phyloP scores from a whole-genome alignment of 2,329 filamentous ascomycete genomes.

The Escovopsis sp. region DNA sequence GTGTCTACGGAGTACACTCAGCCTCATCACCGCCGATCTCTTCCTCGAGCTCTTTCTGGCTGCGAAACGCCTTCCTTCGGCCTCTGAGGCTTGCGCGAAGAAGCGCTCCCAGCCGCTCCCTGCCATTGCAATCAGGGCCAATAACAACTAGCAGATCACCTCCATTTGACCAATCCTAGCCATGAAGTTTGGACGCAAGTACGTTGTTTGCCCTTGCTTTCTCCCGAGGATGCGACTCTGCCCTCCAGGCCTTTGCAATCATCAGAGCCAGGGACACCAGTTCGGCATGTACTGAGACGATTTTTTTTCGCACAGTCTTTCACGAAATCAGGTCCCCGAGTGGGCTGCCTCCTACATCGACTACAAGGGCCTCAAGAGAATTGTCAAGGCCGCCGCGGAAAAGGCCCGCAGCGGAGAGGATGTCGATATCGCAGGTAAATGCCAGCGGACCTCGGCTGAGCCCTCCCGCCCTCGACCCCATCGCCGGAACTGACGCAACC shows the following conservation, averaged over 20 bases:
- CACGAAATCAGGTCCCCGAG: slow-evolving; percentile 73
- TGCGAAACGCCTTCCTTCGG: no score
- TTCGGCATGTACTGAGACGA: slow-evolving; percentile 5
- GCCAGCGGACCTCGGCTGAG: slow-evolving; percentile 10
- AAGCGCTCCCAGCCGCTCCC: no score
- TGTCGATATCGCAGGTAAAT: slow-evolving; percentile 79
- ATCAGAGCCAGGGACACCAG: not conserved
- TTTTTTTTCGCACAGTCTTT: slow-evolving; percentile 32
- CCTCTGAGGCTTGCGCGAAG: no score
- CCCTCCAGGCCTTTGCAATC: no score
- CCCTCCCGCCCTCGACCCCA: slow-evolving; percentile 14
- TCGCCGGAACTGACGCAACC: slow-evolving; percentile 8
- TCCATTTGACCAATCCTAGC: slow-evolving; percentile 2
- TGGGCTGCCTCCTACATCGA: slow-evolving; percentile 77
- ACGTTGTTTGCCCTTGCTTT: slow-evolving; percentile 14
- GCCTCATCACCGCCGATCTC: no score
- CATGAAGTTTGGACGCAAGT: slow-evolving; percentile 53
- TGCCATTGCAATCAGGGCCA: no score
- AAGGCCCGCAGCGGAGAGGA: slow-evolving; percentile 52
- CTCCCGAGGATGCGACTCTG: no score
- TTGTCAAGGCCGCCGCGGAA: slow-evolving; percentile 67
- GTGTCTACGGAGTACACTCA: no score
- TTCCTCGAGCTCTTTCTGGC: no score
- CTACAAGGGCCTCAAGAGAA: slow-evolving; percentile 86
- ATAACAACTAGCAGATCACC: no score